Percentiles rank a stretch among this genome's conserved stretches.
Conservation (phyloP, 768 basidiomycete species). For the Gymnopilus junonius region DNA sequence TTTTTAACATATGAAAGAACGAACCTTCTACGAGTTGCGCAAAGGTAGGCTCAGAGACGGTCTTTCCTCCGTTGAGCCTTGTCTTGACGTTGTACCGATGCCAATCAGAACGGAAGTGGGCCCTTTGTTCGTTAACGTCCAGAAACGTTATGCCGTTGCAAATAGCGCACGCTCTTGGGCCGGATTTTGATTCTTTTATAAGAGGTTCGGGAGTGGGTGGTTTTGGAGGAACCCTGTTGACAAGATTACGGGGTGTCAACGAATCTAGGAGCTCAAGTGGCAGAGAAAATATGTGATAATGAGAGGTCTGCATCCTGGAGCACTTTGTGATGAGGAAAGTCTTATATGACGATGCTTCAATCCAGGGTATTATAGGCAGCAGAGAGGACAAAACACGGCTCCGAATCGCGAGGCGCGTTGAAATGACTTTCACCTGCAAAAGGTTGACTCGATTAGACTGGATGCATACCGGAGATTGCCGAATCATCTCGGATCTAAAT, state of each 20-base stretch:
- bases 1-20: slow-evolving; percentile 21
- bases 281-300: slow-evolving; percentile 74
- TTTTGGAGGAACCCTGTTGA: slow-evolving; percentile 43
- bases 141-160: slow-evolving; percentile 72
- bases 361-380: background rate
- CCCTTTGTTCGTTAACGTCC: slow-evolving; percentile 80
- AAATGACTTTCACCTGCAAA: slow-evolving; percentile 1
- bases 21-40: slow-evolving; percentile 80
- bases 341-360: background rate
- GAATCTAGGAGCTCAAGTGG: slow-evolving; percentile 71
- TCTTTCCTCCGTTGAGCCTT: slow-evolving; percentile 62
- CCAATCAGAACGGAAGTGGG: slow-evolving; percentile 95
- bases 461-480: slow-evolving; percentile 23
- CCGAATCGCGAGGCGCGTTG: slow-evolving; percentile 1
- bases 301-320: slow-evolving; percentile 33
- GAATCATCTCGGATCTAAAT: slow-evolving; percentile 2
- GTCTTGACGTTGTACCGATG: slow-evolving; percentile 97
- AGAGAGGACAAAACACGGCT: slow-evolving; percentile 3
- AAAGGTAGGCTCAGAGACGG: slow-evolving; percentile 76
- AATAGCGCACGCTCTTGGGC: slow-evolving; percentile 67
- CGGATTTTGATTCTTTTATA: slow-evolving; percentile 36
- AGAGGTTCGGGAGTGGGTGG: slow-evolving; percentile 38
- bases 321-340: background rate
- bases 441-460: slow-evolving; percentile 20
- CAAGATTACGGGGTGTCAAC: slow-evolving; percentile 68